Evolutionary conservation across 2,329 filamentous ascomycete species (phyloP).

Genomic region (Botryotinia narcissicola): DNA sequence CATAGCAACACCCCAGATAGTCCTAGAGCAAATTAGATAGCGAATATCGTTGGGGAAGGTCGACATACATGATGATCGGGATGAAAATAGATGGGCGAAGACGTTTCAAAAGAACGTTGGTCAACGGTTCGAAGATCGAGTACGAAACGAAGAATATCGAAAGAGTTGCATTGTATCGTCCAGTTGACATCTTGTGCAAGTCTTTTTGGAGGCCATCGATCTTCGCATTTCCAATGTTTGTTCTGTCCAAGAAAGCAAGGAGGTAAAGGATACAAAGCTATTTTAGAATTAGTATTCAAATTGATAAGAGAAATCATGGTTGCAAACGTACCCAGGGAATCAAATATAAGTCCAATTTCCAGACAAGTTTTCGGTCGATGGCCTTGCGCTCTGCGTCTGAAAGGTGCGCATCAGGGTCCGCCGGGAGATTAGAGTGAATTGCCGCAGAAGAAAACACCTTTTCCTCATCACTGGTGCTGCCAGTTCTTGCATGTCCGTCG

Average conservation of each 20-base stretch:
- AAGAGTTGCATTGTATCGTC: slow-evolving; percentile 70
- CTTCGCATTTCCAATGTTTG: slow-evolving; percentile 76
- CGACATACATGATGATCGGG: slow-evolving; percentile 71
- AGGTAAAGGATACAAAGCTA: slow-evolving; percentile 71
- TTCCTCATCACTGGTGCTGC: slow-evolving; percentile 18
- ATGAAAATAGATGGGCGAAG: slow-evolving; percentile 76
- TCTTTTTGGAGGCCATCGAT: slow-evolving; percentile 59
- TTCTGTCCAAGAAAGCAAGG: slow-evolving; percentile 70
- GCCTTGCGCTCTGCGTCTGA: slow-evolving; percentile 59
- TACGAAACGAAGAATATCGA: slow-evolving; percentile 89
- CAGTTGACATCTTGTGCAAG: slow-evolving; percentile 55
- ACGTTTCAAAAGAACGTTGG: slow-evolving; percentile 70
- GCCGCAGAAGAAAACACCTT: slow-evolving; percentile 10
- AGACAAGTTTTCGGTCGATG: slow-evolving; percentile 58
- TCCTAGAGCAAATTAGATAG: slow-evolving; percentile 40
- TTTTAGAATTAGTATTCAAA: background rate
- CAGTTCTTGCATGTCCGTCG: background rate
- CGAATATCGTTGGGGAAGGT: background rate
- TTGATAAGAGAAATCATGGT: background rate
- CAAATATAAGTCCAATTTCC: slow-evolving; percentile 59
- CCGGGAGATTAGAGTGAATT: slow-evolving; percentile 21
- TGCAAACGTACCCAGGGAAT: slow-evolving; percentile 53
- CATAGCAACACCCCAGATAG: slow-evolving; percentile 67
- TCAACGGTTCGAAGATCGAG: slow-evolving; percentile 72
- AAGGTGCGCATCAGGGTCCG: slow-evolving; percentile 63